Percentiles rank a stretch among this genome's conserved stretches.
These are phyloP conservation scores for Byssothecium circinans DNA, from an alignment of 2,329 filamentous ascomycete species.

Conservation along the genomic window DNA sequence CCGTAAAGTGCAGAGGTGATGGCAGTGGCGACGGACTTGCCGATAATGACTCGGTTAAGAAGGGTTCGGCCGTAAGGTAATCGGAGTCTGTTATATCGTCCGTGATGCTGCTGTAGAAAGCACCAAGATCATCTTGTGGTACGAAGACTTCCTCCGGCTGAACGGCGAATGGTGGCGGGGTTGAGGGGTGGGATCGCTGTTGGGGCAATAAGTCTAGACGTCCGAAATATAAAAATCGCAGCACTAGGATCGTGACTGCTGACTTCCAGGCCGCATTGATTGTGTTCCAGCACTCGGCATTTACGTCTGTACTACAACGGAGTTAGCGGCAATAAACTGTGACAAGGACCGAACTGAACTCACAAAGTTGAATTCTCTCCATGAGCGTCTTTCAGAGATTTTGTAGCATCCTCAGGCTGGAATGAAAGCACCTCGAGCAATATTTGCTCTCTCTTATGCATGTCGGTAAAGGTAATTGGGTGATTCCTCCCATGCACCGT, in stretches of 20 bases:
- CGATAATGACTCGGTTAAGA: slow-evolving; percentile 12
- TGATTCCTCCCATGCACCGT: slow-evolving; percentile 9
- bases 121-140: background rate
- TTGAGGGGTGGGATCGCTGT: slow-evolving; percentile 4
- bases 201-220: slow-evolving; percentile 13
- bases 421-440: slow-evolving; percentile 18
- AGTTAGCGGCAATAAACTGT: background rate
- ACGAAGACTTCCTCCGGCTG: background rate
- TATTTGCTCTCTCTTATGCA: slow-evolving; percentile 21
- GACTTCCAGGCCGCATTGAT: slow-evolving; percentile 18
- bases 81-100: slow-evolving; percentile 3
- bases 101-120: background rate
- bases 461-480: slow-evolving; percentile 6
- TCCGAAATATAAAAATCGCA: slow-evolving; percentile 26
- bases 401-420: slow-evolving; percentile 12
- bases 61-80: slow-evolving; percentile 10
- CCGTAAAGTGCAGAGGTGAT: slow-evolving; percentile 7
- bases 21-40: slow-evolving; percentile 20
- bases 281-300: slow-evolving; percentile 5
- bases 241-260: slow-evolving; percentile 18
- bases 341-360: background rate
- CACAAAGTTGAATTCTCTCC: slow-evolving; percentile 11
- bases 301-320: background rate
- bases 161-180: slow-evolving; percentile 6
- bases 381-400: slow-evolving; percentile 9